Percentiles rank a stretch among this genome's conserved stretches.
Evolutionary conservation across 2,329 filamentous ascomycete species (phyloP).

Genomic region (Penicillium expansum): DNA sequence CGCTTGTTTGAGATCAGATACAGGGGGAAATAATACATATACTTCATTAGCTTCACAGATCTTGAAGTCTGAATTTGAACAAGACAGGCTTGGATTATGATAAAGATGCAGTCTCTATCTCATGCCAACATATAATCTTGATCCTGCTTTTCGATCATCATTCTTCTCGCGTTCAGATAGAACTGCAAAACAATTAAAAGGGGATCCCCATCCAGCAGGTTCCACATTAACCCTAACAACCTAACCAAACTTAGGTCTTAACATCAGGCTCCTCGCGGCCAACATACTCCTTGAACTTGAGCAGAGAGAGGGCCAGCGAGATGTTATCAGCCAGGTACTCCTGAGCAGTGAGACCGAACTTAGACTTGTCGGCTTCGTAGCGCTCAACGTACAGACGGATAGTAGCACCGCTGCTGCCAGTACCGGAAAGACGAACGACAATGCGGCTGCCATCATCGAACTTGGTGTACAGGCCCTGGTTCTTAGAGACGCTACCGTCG

Average conservation of each 20-base stretch:
- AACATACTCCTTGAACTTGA: slow-evolving; percentile 92
- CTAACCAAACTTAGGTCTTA: slow-evolving; percentile 66
- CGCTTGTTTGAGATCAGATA: background rate
- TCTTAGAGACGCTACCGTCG: slow-evolving; percentile 92
- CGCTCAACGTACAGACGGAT: slow-evolving; percentile 98
- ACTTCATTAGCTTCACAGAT: background rate
- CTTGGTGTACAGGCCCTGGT: slow-evolving; percentile 92
- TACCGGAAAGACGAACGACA: slow-evolving; percentile 91
- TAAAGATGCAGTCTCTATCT: slow-evolving; percentile 2
- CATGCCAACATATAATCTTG: slow-evolving; percentile 2
- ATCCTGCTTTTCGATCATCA: slow-evolving; percentile 18
- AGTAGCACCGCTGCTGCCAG: slow-evolving; percentile 90
- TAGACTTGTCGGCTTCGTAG: slow-evolving; percentile 77
- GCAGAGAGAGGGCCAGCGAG: slow-evolving; percentile 74
- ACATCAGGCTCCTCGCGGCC: slow-evolving; percentile 93
- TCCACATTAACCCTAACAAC: slow-evolving; percentile 12
- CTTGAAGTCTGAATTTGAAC: background rate
- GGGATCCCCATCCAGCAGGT: slow-evolving; percentile 27
- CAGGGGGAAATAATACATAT: background rate
- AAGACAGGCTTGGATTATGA: slow-evolving; percentile 1
- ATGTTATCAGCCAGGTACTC: slow-evolving; percentile 92
- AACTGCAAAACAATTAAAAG: slow-evolving; percentile 15
- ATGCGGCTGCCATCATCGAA: slow-evolving; percentile 95
- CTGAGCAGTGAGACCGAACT: slow-evolving; percentile 79
- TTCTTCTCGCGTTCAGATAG: slow-evolving; percentile 9